A percentile compares a stretch with the other conserved stretches of the same genome.
Evolutionary conservation across 2,329 filamentous ascomycete species (phyloP).

Genomic region (Hymenoscyphus scutula): DNA sequence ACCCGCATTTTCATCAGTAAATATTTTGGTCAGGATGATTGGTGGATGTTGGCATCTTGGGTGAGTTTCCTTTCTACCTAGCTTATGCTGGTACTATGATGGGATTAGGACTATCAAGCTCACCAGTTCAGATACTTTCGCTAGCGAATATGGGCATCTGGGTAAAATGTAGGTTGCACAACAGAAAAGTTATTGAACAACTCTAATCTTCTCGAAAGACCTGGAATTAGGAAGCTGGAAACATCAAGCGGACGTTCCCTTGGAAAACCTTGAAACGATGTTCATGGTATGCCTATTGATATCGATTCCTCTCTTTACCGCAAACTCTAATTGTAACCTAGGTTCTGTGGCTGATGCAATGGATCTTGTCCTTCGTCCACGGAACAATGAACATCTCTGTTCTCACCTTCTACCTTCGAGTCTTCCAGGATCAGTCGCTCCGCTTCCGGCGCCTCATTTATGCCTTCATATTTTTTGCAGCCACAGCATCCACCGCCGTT

Average conservation of each 20-base stretch:
- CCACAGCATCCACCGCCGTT: neutral
- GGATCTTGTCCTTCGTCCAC: neutral
- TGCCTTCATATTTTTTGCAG: constrained; percentile 6
- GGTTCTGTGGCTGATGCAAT: constrained; percentile 14
- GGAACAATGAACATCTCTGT: constrained; percentile 12
- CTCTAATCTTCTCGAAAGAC: neutral
- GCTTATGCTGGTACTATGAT: neutral
- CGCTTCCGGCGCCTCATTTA: constrained; percentile 8
- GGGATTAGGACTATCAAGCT: neutral
- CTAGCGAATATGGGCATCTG: constrained; percentile 6
- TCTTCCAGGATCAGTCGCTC: constrained; percentile 12
- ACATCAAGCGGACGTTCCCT: constrained; percentile 1
- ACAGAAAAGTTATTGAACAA: neutral
- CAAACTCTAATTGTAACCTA: neutral
- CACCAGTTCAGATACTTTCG: constrained; percentile 4
- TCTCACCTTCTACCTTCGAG: constrained; percentile 12
- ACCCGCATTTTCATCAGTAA: constrained; percentile 8
- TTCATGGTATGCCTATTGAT: neutral
- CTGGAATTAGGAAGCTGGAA: constrained; percentile 12
- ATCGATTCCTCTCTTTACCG: no score
- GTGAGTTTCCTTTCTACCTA: neutral
- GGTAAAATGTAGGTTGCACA: constrained; percentile 3
- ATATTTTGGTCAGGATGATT: constrained; percentile 14
- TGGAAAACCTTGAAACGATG: neutral
- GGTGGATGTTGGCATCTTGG: constrained; percentile 11